These are phyloP conservation scores for Talaromyces sp. DNA, from an alignment of 2,329 filamentous ascomycete species.

Conservation along the genomic window DNA sequence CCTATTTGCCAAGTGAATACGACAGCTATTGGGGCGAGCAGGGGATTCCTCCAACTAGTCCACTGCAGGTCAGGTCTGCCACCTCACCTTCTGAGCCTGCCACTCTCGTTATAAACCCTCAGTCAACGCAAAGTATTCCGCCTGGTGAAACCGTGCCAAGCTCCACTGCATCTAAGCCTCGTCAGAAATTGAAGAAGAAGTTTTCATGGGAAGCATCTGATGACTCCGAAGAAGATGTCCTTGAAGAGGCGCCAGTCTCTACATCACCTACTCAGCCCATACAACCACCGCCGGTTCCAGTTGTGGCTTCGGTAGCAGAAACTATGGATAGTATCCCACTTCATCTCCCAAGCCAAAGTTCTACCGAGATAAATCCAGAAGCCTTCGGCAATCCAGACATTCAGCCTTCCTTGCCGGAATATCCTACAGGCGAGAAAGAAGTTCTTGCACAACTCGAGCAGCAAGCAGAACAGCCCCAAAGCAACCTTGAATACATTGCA, in stretches of 20 bases:
- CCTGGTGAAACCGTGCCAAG: constrained; percentile 22
- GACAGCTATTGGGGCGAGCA: constrained; percentile 39
- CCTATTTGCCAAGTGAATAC: constrained; percentile 38
- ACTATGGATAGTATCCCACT: neutral
- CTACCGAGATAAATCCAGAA: neutral
- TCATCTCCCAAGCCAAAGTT: neutral
- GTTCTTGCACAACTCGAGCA: neutral
- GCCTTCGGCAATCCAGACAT: neutral
- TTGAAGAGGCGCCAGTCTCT: constrained; percentile 11
- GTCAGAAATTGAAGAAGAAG: constrained; percentile 36
- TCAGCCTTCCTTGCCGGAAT: neutral
- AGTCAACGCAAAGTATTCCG: constrained; percentile 24
- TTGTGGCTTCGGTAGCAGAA: neutral
- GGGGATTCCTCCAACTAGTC: constrained; percentile 21
- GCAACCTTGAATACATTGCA: constrained; percentile 18
- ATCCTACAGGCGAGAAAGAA: constrained; percentile 4
- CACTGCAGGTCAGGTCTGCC: constrained; percentile 22
- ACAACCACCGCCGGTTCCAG: constrained; percentile 9
- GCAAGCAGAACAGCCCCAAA: constrained; percentile 16
- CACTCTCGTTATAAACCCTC: constrained; percentile 24
- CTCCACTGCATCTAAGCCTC: constrained; percentile 22
- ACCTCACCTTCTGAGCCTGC: constrained; percentile 24
- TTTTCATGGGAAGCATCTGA: constrained; percentile 46
- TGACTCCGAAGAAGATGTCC: constrained; percentile 21
- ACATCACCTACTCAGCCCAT: neutral